Evolutionary conservation across 202 grass and related monocot species (phyloP).

Genomic region (Setaria viridis): DNA sequence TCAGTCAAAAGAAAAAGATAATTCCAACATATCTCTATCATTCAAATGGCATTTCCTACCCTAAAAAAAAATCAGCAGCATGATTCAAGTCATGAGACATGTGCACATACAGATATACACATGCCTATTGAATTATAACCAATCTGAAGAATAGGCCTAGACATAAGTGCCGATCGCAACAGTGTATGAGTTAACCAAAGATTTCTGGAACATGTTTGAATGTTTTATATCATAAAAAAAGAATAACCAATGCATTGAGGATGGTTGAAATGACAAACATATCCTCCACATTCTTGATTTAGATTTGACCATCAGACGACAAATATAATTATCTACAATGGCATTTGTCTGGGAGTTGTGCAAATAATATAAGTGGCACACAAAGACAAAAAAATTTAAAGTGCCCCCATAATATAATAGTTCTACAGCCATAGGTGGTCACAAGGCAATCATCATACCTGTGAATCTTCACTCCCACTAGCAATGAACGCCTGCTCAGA

Average conservation of each 20-base stretch:
- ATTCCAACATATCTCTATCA: not conserved
- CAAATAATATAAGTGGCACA: slow-evolving; percentile 22
- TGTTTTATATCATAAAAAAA: slow-evolving; percentile 31
- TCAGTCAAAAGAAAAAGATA: not conserved
- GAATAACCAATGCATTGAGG: slow-evolving; percentile 16
- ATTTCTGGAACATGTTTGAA: slow-evolving; percentile 24
- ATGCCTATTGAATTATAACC: not conserved
- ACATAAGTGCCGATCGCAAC: not conserved
- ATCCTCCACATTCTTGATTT: not conserved
- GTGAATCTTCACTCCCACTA: slow-evolving; percentile 96
- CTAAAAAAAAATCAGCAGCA: slow-evolving; percentile 6
- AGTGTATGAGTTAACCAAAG: not conserved
- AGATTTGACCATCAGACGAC: not conserved
- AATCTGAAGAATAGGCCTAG: slow-evolving; percentile 7
- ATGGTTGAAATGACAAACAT: not conserved
- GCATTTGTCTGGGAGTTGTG: not conserved
- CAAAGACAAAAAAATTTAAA: slow-evolving; percentile 24
- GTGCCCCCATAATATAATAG: not conserved
- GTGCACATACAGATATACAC: slow-evolving; percentile 17
- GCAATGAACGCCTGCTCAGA: slow-evolving; percentile 93
- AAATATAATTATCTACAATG: not conserved
- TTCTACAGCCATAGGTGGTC: not conserved
- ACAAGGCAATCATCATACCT: slow-evolving; percentile 56
- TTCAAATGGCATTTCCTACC: not conserved
- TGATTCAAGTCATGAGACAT: slow-evolving; percentile 3